phyloP scores from a whole-genome alignment of 495 filamentous ascomycete genomes.

The Lasiosphaeriaceae sp. region DNA sequence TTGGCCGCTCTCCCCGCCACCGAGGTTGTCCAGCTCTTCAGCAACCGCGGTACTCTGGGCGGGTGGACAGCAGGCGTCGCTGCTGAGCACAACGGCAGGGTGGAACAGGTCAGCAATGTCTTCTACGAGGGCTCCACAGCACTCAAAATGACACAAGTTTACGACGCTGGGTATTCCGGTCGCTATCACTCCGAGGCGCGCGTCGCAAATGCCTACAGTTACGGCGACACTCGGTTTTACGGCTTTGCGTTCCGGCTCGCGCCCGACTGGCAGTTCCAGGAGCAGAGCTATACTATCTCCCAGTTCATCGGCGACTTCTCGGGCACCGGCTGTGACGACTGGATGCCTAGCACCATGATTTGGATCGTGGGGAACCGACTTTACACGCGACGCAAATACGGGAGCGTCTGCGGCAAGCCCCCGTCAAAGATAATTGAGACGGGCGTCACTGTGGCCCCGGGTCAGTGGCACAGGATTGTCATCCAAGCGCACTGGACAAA shows the following conservation, averaged over 20 bases:
- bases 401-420: conserved; percentile 23
- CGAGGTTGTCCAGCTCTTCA: conserved; percentile 28
- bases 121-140: conserved; percentile 42
- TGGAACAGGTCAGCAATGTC: conserved; percentile 45
- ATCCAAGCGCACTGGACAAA: conserved; percentile 49
- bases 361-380: conserved; percentile 48
- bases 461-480: conserved; percentile 48
- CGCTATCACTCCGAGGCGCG: conserved; percentile 56
- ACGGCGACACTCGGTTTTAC: conserved; percentile 51
- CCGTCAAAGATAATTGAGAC: conserved; percentile 36
- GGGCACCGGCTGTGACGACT: conserved; percentile 46
- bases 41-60: conserved; percentile 45
- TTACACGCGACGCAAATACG: conserved; percentile 43
- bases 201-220: conserved; percentile 44
- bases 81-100: conserved; percentile 43
- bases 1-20: conserved; percentile 1
- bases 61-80: conserved; percentile 45
- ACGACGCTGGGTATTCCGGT: conserved; percentile 42
- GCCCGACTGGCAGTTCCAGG: conserved; percentile 45
- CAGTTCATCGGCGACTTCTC: conserved; percentile 56
- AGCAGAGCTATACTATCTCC: conserved; percentile 48
- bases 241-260: conserved; percentile 53
- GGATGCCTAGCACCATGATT: conserved; percentile 53
- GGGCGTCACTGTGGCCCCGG: conserved; percentile 39
- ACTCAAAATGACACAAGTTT: conserved; percentile 52